phyloP scores from a whole-genome alignment of 352 stramenopile genomes.

The Phytophthora syringae region DNA sequence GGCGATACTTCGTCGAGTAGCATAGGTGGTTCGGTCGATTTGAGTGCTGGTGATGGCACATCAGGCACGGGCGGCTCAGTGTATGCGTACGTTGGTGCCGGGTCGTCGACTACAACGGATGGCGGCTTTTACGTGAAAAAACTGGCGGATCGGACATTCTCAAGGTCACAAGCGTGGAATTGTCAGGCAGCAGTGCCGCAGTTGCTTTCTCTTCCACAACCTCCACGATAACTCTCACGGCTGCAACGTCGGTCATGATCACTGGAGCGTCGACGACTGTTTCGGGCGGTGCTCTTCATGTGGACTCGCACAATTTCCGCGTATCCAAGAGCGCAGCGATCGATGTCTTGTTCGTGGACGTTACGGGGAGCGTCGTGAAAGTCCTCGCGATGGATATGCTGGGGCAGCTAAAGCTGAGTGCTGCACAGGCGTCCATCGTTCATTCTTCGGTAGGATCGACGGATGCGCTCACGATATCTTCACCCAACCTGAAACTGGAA shows the following conservation, averaged over 20 bases:
- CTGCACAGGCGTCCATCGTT: constrained; percentile 35
- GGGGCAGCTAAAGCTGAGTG: constrained; percentile 35
- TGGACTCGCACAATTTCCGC: constrained; percentile 54
- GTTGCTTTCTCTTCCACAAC: constrained; percentile 51
- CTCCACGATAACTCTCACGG: constrained; percentile 50
- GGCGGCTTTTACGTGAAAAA: constrained; percentile 55
- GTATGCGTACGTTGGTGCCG: constrained; percentile 36
- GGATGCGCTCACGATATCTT: constrained; percentile 45
- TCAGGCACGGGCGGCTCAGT: constrained; percentile 56
- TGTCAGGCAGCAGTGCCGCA: constrained; percentile 41
- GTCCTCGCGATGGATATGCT: constrained; percentile 31
- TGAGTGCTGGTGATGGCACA: constrained; percentile 45
- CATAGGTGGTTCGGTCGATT: constrained; percentile 48
- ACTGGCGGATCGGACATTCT: constrained; percentile 38
- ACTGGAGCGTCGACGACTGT: constrained; percentile 50
- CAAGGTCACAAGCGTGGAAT: constrained; percentile 37
- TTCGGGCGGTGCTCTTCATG: constrained; percentile 47
- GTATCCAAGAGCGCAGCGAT: constrained; percentile 34
- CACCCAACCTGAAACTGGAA: constrained; percentile 43
- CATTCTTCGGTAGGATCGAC: constrained; percentile 31
- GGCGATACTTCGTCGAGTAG: constrained; percentile 39
- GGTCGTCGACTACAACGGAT: constrained; percentile 25
- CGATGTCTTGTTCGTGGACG: constrained; percentile 45
- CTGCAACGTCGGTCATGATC: constrained; percentile 49
- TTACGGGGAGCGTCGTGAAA: constrained; percentile 29